Base-by-base conservation (phyloP, 192 early-diverging fungal genomes). In the Gryganskiella cystojenkinii region DNA sequence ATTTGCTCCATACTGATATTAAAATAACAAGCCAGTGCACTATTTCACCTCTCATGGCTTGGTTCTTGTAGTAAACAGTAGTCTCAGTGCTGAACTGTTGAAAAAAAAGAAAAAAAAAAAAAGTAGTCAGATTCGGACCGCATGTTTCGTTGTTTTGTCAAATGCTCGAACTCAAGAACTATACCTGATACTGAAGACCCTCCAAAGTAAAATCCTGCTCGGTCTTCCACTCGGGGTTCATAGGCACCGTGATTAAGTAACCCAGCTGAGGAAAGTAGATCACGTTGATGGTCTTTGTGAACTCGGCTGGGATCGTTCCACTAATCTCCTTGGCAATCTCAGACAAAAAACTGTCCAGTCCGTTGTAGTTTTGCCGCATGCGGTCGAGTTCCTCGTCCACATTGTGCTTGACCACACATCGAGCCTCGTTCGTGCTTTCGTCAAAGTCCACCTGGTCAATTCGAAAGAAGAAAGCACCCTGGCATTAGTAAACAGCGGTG, bases 201-300 rank as follows among this genome's bases (percentile, higher is more conserved):
- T 85, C 79, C 4, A 87, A 66, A 7, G 64, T 58, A 56, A 79
- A 81, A 53, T 80, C 80, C 31, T 85, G 74, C 49, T 84, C 71
- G 14, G 75, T 57, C 30, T 62, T 81, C 80, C 86, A 85, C 17
- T 83, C 66, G 13, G 70, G 64, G 31, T 85, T 80, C 45, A 84
- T 71, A 0, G 93, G 92, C 5, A 93, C 70, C 2, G 91, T 88
- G 31, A 95, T 84, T 13, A 95, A 69, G 53, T 90, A 95, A 4
- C 94, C 94, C 9, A 95, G 81, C 80, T 91, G 86, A 14, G 94
- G 93, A 70, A 93, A 92, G 66, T 95, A 95, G 5, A 95, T 87
- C 3, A 95, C 91, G 43, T 90, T 92, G 64, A 92, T 53, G 0
- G 78, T 67, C 15, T 69, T 60, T 1, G 87, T 82, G 64, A 90